Percentiles rank a stretch among this genome's conserved stretches.
phyloP scores from a whole-genome alignment of 495 filamentous ascomycete genomes.

The Aspergillus biplanus region DNA sequence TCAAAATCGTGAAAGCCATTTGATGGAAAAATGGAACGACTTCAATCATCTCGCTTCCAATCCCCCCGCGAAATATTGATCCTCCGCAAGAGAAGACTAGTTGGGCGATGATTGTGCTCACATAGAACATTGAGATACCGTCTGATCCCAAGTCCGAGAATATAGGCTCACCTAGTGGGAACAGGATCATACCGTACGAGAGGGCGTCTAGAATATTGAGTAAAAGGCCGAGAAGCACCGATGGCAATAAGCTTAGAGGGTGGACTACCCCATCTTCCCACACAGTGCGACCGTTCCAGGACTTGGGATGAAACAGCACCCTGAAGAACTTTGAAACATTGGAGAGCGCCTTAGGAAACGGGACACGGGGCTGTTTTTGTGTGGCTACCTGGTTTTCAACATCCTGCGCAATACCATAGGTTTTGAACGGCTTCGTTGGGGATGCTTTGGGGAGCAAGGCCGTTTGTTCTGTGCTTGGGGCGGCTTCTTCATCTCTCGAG shows the following conservation, averaged over 20 bases:
- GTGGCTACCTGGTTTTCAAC: slow-evolving; percentile 41
- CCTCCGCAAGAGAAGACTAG: slow-evolving; percentile 85
- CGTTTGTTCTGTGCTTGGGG: slow-evolving; percentile 43
- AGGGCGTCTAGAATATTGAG: slow-evolving; percentile 93
- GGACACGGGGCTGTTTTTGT: slow-evolving; percentile 6
- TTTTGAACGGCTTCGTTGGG: slow-evolving; percentile 24
- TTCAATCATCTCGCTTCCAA: slow-evolving; percentile 99
- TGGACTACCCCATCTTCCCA: slow-evolving; percentile 67
- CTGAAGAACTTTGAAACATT: slow-evolving; percentile 33
- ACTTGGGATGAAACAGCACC: slow-evolving; percentile 59
- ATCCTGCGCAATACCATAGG: slow-evolving; percentile 42
- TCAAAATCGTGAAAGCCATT: slow-evolving; percentile 90
- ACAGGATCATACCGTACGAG: slow-evolving; percentile 97
- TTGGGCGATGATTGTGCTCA: slow-evolving; percentile 94
- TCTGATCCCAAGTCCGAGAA: slow-evolving; percentile 85
- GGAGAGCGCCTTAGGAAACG: slow-evolving; percentile 19
- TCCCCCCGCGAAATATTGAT: slow-evolving; percentile 86
- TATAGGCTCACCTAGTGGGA: slow-evolving; percentile 82
- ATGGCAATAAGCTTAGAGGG: slow-evolving; percentile 72
- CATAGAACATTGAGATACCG: slow-evolving; percentile 97
- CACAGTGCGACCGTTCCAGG: slow-evolving; percentile 69
- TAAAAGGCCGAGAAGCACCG: slow-evolving; percentile 84
- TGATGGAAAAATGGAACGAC: slow-evolving; percentile 97
- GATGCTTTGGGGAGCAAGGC: slow-evolving; percentile 45
- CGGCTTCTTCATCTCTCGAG: slow-evolving; percentile 11